Evolutionary conservation across 768 basidiomycete genomes (phyloP).

Genomic region (Suillus alpinus): DNA sequence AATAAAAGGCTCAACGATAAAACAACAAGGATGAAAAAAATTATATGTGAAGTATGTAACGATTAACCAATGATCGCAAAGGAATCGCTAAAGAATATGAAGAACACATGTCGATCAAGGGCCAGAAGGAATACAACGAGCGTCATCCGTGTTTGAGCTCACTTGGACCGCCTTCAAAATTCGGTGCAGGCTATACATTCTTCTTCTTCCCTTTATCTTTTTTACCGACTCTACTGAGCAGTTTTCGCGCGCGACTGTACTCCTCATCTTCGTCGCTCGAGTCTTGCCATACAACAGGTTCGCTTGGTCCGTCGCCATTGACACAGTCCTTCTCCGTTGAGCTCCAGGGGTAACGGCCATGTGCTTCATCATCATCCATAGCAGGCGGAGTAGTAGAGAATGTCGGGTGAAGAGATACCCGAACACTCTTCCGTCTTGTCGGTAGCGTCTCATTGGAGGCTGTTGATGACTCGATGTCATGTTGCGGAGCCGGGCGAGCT

Average conservation of each 20-base stretch:
- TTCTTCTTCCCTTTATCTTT: conserved; percentile 32
- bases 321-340: not conserved
- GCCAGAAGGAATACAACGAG: not conserved
- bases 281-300: conserved; percentile 62
- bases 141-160: not conserved
- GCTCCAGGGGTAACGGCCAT: conserved; percentile 9
- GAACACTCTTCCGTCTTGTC: conserved; percentile 63
- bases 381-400: conserved; percentile 73
- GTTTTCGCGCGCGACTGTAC: conserved; percentile 54
- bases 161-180: not conserved
- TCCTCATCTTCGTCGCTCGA: conserved; percentile 75
- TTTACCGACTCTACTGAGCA: conserved; percentile 48
- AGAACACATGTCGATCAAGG: not conserved
- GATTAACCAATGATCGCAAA: not conserved
- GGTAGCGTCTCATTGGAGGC: conserved; percentile 17
- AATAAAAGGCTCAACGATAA: not conserved
- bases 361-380: conserved; percentile 36
- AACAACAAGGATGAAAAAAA: not conserved
- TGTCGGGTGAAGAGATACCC: conserved; percentile 74
- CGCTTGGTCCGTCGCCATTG: conserved; percentile 1
- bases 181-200: not conserved
- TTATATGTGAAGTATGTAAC: not conserved
- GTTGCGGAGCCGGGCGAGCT: conserved; percentile 9
- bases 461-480: conserved; percentile 11
- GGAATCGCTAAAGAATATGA: not conserved